These are phyloP conservation scores for Aspergillus amoenus DNA, from an alignment of 2,329 filamentous ascomycete genomes.

Conservation along the genomic window DNA sequence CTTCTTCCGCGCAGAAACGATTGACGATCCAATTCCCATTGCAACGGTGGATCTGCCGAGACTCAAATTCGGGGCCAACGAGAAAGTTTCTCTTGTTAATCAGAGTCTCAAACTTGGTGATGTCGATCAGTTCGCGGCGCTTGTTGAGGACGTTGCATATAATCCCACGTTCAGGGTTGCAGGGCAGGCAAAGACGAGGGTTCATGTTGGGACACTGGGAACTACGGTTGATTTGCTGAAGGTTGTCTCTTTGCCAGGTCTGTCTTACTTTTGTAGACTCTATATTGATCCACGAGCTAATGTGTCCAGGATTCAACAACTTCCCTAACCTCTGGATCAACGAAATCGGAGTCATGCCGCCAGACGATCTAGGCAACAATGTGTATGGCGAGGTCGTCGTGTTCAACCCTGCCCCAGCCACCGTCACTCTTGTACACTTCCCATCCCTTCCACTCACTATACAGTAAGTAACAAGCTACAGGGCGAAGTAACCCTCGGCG, in stretches of 20 bases:
- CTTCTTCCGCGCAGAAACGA: slow-evolving; percentile 3
- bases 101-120: slow-evolving; percentile 1
- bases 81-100: not conserved
- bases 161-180: slow-evolving; percentile 1
- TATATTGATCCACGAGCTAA: too few relatives aligned
- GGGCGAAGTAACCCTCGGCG: slow-evolving; percentile 8
- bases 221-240: slow-evolving; percentile 5
- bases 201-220: not conserved
- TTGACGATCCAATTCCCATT: not conserved
- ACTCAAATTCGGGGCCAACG: not conserved
- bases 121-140: slow-evolving; percentile 1
- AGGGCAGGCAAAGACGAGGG: slow-evolving; percentile 1
- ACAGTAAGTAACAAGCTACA: not conserved
- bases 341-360: not conserved
- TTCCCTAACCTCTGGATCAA: slow-evolving; percentile 5
- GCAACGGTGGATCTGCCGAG: slow-evolving; percentile 3
- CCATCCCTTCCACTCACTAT: not conserved
- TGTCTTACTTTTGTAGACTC: not conserved
- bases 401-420: slow-evolving; percentile 1
- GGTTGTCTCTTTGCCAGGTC: slow-evolving; percentile 4
- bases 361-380: slow-evolving; percentile 6
- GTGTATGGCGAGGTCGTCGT: slow-evolving; percentile 1
- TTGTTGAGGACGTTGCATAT: slow-evolving; percentile 9
- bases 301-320: slow-evolving; percentile 3
- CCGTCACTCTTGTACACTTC: slow-evolving; percentile 1